phyloP scores from a whole-genome alignment of 1,139 yeast species.

The Lodderomyces margitis region DNA sequence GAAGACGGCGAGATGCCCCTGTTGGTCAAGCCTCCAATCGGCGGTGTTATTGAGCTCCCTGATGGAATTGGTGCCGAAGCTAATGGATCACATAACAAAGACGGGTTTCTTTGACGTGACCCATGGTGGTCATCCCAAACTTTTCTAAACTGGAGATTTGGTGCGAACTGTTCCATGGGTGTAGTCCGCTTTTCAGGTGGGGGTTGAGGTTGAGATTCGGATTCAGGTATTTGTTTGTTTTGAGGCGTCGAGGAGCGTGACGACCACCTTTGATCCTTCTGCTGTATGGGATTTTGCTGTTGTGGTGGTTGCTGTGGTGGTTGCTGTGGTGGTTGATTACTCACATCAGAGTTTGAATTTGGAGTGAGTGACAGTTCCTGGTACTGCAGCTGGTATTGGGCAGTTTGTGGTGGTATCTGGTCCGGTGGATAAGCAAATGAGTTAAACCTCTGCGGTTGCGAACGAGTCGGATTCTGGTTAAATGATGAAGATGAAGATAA shows the following conservation, averaged over 20 bases:
- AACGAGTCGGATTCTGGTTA: background rate
- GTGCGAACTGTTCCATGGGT: slow-evolving; percentile 1
- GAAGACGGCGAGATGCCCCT: slow-evolving; percentile 3
- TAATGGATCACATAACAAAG: slow-evolving; percentile 37
- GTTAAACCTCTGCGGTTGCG: background rate
- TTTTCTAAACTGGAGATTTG: slow-evolving; percentile 34
- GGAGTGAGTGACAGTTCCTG: background rate
- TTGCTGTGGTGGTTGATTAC: no score
- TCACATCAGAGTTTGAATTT: no score
- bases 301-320: slow-evolving; percentile 4
- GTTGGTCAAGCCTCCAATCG: background rate
- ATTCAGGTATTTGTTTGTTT: background rate
- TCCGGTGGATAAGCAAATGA: background rate
- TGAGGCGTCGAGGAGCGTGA: slow-evolving; percentile 1
- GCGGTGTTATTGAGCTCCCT: slow-evolving; percentile 5
- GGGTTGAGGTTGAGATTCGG: no score
- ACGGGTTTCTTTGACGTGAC: slow-evolving; percentile 32
- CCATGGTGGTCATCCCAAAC: slow-evolving; percentile 31
- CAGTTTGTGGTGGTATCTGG: slow-evolving; percentile 13
- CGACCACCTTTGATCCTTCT: background rate
- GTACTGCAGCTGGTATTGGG: slow-evolving; percentile 8
- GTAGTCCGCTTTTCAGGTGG: no score
- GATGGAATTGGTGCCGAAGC: slow-evolving; percentile 24
- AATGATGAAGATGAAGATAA: background rate
- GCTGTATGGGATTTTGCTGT: slow-evolving; percentile 1